A percentile compares a stretch with the other conserved stretches of the same genome.
Evolutionary conservation across 257 asterid genomes (phyloP).

Genomic region (Nicotiana noctiflora): DNA sequence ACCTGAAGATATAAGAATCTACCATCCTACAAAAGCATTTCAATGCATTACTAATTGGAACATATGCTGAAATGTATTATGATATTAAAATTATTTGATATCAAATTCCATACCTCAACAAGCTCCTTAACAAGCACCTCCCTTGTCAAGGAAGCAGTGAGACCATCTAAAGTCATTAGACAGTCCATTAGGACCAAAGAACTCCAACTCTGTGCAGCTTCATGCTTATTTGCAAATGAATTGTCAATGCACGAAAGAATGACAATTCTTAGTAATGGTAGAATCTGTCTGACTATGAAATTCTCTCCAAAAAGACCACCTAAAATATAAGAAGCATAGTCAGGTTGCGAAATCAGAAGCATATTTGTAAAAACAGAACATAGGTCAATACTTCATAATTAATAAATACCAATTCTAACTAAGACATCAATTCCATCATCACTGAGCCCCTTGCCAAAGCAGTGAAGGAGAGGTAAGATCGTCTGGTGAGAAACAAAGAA

Average conservation of each 20-base stretch:
- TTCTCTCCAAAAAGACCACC: conserved; percentile 84
- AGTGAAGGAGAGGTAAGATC: conserved; percentile 73
- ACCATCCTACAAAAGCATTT: conserved; percentile 48
- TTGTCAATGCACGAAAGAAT: conserved; percentile 52
- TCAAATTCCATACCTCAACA: conserved; percentile 52
- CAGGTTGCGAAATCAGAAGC: conserved; percentile 8
- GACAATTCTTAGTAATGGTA: conserved; percentile 59
- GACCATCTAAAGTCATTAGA: conserved; percentile 66
- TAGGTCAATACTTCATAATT: background rate
- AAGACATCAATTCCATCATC: conserved; percentile 79
- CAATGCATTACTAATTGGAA: conserved; percentile 9
- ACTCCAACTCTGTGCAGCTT: conserved; percentile 83
- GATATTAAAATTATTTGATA: background rate
- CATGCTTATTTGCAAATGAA: conserved; percentile 52
- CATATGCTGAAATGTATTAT: background rate
- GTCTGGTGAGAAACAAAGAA: conserved; percentile 48
- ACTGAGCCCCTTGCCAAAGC: conserved; percentile 92
- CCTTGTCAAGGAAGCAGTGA: conserved; percentile 52
- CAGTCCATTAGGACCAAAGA: conserved; percentile 62
- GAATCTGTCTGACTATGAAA: conserved; percentile 63
- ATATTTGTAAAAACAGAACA: background rate
- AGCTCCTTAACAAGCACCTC: conserved; percentile 70
- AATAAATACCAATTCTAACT: conserved; percentile 73
- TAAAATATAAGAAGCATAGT: conserved; percentile 31
- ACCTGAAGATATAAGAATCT: conserved; percentile 57